Evolutionary conservation across 768 basidiomycete species (phyloP).

Genomic region (Mycena indigotica): DNA sequence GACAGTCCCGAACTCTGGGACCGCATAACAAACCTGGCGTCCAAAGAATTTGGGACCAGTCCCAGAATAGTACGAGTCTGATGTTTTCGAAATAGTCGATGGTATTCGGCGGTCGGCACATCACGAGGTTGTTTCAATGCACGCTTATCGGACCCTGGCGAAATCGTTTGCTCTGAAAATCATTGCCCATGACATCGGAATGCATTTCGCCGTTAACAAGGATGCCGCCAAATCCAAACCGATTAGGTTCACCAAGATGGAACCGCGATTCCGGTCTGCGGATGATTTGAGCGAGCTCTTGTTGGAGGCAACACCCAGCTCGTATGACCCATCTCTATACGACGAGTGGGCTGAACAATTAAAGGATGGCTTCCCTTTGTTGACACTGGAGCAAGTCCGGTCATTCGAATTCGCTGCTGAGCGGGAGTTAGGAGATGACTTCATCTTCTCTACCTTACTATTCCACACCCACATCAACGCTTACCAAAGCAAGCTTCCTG

Average conservation of each 20-base stretch:
- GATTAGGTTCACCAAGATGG: conserved; percentile 59
- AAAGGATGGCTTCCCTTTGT: conserved; percentile 52
- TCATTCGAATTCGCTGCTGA: conserved; percentile 62
- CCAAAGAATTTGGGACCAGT: conserved; percentile 70
- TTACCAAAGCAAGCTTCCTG: conserved; percentile 42
- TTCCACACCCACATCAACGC: conserved; percentile 64
- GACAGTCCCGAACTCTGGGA: conserved; percentile 69
- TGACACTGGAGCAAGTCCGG: conserved; percentile 67
- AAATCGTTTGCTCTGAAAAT: conserved; percentile 79
- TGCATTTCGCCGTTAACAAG: conserved; percentile 50
- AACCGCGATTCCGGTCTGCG: conserved; percentile 57
- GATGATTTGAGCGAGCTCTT: conserved; percentile 69
- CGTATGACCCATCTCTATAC: conserved; percentile 74
- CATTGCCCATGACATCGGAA: conserved; percentile 71
- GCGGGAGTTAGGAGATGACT: conserved; percentile 80
- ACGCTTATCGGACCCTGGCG: conserved; percentile 68
- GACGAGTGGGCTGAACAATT: conserved; percentile 58
- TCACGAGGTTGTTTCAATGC: conserved; percentile 61
- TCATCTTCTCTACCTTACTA: conserved; percentile 66
- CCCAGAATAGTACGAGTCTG: conserved; percentile 61
- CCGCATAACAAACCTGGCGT: conserved; percentile 61
- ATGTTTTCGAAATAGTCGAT: conserved; percentile 49
- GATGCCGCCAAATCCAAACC: conserved; percentile 49
- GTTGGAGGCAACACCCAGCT: conserved; percentile 66
- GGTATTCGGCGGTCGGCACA: conserved; percentile 54